phyloP scores from a whole-genome alignment of 2,329 filamentous ascomycete genomes.

The Fusarium sambucinum region DNA sequence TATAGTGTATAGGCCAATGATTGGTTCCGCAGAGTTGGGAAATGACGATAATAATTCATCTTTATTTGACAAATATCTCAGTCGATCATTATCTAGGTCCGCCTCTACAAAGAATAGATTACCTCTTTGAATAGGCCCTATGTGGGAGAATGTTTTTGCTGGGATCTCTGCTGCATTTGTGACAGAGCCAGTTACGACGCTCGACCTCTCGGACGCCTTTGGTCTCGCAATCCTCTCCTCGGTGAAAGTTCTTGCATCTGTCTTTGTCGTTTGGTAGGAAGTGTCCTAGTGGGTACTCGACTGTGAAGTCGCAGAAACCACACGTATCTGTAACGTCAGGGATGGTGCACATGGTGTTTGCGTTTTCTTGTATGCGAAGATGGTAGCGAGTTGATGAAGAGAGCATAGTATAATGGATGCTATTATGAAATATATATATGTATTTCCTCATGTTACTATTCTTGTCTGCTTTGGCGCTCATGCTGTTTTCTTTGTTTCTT shows the following conservation, averaged over 20 bases:
- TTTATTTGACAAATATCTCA: neutral
- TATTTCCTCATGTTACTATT: neutral
- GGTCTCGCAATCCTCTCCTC: neutral
- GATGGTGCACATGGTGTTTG: neutral
- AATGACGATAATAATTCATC: neutral
- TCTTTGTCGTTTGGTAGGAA: neutral
- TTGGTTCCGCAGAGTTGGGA: neutral
- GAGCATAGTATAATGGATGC: fast-evolving
- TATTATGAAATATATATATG: neutral
- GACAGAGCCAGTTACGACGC: neutral
- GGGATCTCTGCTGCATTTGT: neutral
- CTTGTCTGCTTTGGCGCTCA: neutral
- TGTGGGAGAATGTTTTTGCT: neutral
- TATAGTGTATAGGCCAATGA: fast-evolving
- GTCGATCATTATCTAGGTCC: neutral
- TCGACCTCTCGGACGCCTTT: neutral
- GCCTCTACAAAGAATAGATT: neutral
- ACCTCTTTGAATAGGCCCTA: neutral
- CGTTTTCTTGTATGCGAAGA: neutral
- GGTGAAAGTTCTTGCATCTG: neutral
- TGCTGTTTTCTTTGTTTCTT: neutral
- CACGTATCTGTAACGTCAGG: neutral
- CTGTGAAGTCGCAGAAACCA: neutral
- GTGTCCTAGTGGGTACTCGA: neutral
- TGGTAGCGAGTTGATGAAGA: neutral